Base-by-base conservation (phyloP, 495 filamentous ascomycete species). In the Penicillium longicatenatum region DNA sequence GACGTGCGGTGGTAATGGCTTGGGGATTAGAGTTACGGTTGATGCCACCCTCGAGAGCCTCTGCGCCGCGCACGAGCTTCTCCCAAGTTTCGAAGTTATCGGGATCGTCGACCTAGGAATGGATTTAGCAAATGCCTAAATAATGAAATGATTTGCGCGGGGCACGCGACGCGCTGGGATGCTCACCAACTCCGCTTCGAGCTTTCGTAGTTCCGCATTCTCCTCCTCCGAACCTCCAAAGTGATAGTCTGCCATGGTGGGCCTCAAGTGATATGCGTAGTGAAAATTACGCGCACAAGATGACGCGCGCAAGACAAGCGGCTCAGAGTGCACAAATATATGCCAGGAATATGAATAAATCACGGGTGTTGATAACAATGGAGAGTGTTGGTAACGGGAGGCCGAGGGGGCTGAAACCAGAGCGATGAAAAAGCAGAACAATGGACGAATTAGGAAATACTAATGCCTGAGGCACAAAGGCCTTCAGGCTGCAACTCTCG, bases 71-170 rank as follows among this genome's bases (percentile, higher is more conserved):
- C 55, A 97, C 86, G 21, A 98, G 86, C 71, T 90, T 91, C 76
- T 97, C 94, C 94, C 94, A 99, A 22, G 86, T 85, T 64, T 97
- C 93, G 67, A 94, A 97, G 72, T 90, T 91, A 74, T 99, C 94
- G 3, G 92, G 83, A 59, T 97, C 89, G 60, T 89, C 85, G 59
- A 84, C 52, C 79, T 82, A 57, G 17, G 21, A 1, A 44, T 46
- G 24, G 31, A 30, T 22, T 42, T 11, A 41, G 56, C 53, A 31
- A 66, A 52, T 50, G 17, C 48, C 33, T 17, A 10, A n/a, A 16
- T n/a, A 17, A 43, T 14, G 9, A 12, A 29, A 30, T 4, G 20
- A 3, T 24, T 16, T 30, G 50, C 14, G 20, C 29, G 1, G 12
- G 26, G 9, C 29, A 44, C n/a, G 41, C 6, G 45, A 19, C 43